Evolutionary conservation across 345 rosid species (phyloP).

Genomic region (Balakata baccata): DNA sequence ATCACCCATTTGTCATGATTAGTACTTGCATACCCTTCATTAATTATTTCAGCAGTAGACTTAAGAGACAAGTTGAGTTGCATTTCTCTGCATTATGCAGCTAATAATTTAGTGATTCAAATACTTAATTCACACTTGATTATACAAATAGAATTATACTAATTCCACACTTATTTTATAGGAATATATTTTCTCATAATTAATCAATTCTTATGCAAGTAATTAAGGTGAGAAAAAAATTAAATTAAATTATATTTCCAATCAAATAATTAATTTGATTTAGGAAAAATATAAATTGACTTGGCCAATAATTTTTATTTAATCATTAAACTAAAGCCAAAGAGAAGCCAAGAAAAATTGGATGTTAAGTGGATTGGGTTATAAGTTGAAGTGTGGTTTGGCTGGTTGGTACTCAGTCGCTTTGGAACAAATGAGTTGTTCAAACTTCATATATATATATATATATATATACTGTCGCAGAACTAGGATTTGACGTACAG

Average conservation of each 20-base stretch:
- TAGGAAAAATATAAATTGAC: not conserved
- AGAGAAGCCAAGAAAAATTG: not conserved
- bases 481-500: no score
- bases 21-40: not conserved
- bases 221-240: not conserved
- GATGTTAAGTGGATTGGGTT: not conserved
- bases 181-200: not conserved
- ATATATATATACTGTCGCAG: no score
- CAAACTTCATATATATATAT: no score
- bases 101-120: not conserved
- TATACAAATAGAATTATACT: not conserved
- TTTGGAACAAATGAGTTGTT: not conserved
- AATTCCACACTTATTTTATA: not conserved
- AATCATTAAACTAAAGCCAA: not conserved
- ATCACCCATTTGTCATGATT: constrained; percentile 1
- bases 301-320: not conserved
- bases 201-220: not conserved
- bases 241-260: not conserved
- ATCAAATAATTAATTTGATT: not conserved
- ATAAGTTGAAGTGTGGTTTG: not conserved
- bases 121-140: not conserved
- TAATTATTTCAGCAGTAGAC: not conserved
- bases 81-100: not conserved
- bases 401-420: constrained; percentile 8
- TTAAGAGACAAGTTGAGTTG: constrained; percentile 1